Evolutionary conservation across 2,329 filamentous ascomycete genomes (phyloP).

Genomic region (Cucurbitaria berberidis): DNA sequence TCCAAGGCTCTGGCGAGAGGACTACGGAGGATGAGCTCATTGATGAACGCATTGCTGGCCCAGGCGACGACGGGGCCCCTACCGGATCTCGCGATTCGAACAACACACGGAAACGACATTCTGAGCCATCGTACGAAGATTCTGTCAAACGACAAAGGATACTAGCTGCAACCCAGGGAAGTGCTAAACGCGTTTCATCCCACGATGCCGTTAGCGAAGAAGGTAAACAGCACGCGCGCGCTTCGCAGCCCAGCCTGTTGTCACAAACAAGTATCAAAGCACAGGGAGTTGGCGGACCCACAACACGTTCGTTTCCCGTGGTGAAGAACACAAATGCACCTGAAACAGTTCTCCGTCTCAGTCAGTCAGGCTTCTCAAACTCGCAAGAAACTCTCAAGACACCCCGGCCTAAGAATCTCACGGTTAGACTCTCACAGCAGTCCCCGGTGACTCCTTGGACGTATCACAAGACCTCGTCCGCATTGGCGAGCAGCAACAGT

Average conservation of each 20-base stretch:
- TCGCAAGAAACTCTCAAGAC: slow-evolving; percentile 43
- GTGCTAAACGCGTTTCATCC: slow-evolving; percentile 15
- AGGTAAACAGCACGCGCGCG: not conserved
- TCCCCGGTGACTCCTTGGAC: slow-evolving; percentile 43
- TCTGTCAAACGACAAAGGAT: slow-evolving; percentile 22
- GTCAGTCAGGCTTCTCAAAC: slow-evolving; percentile 67
- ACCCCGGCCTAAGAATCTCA: slow-evolving; percentile 30
- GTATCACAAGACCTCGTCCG: slow-evolving; percentile 34
- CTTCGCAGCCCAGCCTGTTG: slow-evolving; percentile 26
- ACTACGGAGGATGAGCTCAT: slow-evolving; percentile 14
- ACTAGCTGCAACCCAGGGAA: slow-evolving; percentile 11
- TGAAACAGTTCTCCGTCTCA: slow-evolving; percentile 67
- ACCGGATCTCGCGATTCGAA: slow-evolving; percentile 3
- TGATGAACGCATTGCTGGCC: slow-evolving; percentile 25
- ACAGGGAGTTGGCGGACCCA: slow-evolving; percentile 46
- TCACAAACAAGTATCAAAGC: slow-evolving; percentile 52
- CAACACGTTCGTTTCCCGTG: slow-evolving; percentile 69
- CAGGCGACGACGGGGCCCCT: slow-evolving; percentile 16
- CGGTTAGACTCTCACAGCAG: slow-evolving; percentile 18
- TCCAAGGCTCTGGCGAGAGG: slow-evolving; percentile 12
- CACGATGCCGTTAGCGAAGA: slow-evolving; percentile 9
- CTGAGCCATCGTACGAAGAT: slow-evolving; percentile 10
- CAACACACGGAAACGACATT: slow-evolving; percentile 27
- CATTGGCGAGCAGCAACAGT: slow-evolving; percentile 19
- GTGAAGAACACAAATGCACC: slow-evolving; percentile 78